Conservation (phyloP, 2,329 filamentous ascomycete genomes). For the Fusarium redolens region DNA sequence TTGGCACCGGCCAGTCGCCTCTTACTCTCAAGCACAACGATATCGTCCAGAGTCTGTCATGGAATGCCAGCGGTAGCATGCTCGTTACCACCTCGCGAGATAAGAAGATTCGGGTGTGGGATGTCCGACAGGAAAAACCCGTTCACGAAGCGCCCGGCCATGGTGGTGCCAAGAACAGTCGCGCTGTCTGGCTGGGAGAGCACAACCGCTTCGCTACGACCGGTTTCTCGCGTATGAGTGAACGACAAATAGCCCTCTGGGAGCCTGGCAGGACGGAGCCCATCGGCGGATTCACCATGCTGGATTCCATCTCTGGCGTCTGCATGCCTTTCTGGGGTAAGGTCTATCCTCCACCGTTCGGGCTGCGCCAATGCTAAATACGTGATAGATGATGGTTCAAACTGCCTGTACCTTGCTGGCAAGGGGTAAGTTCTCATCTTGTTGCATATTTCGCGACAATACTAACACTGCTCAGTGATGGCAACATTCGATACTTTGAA, state of each 20-base stretch:
- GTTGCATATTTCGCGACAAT: not conserved
- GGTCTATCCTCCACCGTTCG: constrained; percentile 33
- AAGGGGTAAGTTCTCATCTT: constrained; percentile 79
- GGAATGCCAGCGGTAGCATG: constrained; percentile 89
- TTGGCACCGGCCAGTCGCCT: constrained; percentile 79
- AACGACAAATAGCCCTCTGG: constrained; percentile 95
- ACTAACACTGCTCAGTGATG: constrained; percentile 72
- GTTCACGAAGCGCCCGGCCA: constrained; percentile 88
- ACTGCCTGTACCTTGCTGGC: constrained; percentile 94
- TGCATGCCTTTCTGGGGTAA: constrained; percentile 98
- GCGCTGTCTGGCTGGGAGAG: constrained; percentile 96
- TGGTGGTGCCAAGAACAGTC: constrained; percentile 95
- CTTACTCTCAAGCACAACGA: constrained; percentile 87
- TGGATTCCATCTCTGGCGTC: constrained; percentile 96
- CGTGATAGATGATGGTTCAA: constrained; percentile 82
- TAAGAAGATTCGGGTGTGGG: constrained; percentile 98
- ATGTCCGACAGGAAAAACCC: constrained; percentile 91
- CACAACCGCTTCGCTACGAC: constrained; percentile 96
- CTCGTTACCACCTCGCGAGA: constrained; percentile 94
- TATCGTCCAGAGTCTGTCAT: constrained; percentile 94
- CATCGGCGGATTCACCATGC: constrained; percentile 87
- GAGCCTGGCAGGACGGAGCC: constrained; percentile 88
- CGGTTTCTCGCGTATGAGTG: constrained; percentile 98
- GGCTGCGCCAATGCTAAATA: constrained; percentile 38
- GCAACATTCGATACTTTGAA: constrained; percentile 99